Base-by-base conservation (phyloP, 2,329 filamentous ascomycete genomes). In the Pyrenophora seminiperda region DNA sequence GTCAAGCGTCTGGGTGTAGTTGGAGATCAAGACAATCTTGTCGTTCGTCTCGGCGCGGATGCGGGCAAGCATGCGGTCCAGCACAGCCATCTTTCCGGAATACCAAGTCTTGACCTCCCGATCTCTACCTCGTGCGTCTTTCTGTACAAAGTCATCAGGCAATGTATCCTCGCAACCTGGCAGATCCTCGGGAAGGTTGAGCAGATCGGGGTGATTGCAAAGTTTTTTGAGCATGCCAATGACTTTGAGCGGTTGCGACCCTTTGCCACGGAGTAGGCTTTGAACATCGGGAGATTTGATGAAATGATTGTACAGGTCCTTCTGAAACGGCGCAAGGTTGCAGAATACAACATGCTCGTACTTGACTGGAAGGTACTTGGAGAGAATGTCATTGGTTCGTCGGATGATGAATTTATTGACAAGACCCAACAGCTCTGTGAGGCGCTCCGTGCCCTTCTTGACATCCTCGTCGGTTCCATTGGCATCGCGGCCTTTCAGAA, bases 321-420 rank as follows among this genome's bases (percentile, higher is more conserved):
- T 82, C 73, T 99, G 94, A 76, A 99, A 97, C 0, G 90, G 89
- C 13, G 94, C 89, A 37, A 96, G 81, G 63, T 93, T 93, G 80
- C 94, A 99, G 76, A 99, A 99, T 1, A 99, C 94, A 22, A 99
- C 94, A 71, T 99, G 94, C 74, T 99, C 94, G 74, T 99, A 99
- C 77, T 99, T 99, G 77, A 97, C 87, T 0, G 94, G 94, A 51
- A 99, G 77, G 69, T 99, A 99, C 73, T 99, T 99, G 42, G 93
- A 97, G 18, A 99, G 77, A 54, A 99, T 96, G 68, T 99, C 94
- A 81, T 99, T 99, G 3, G 93, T 97, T 50, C 94, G 87, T 52
- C 94, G 88, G 64, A 99, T 99, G 71, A 99, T 95, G 76, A 99
- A 99, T 67, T 96, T 97, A 77, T 97, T 99, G 68, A 99, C 94